Conservation (phyloP, 371 early-diverging fungal species). For the Haplosporangium sp. region DNA sequence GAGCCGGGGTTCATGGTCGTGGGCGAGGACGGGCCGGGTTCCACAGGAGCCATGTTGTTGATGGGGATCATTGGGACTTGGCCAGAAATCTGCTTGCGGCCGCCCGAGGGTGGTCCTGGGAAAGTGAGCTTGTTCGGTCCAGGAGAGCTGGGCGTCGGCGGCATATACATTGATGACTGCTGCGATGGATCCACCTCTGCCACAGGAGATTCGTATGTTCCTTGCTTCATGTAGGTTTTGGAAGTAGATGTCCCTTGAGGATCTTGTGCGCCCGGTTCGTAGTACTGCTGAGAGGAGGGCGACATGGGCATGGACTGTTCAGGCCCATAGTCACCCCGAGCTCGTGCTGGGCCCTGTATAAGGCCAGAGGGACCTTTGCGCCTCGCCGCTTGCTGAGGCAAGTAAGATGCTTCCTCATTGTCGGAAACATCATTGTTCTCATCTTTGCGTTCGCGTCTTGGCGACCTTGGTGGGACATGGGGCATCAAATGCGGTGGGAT, state of each 20-base stretch:
- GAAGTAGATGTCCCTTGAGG: not conserved
- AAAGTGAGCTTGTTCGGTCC: conserved; percentile 19
- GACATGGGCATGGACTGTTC: conserved; percentile 15
- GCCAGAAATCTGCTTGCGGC: conserved; percentile 27
- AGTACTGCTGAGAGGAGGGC: conserved; percentile 6
- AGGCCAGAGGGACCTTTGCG: conserved; percentile 20
- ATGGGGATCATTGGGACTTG: conserved; percentile 23
- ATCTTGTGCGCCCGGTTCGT: conserved; percentile 12
- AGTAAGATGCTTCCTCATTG: conserved; percentile 30
- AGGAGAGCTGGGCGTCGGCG: conserved; percentile 15
- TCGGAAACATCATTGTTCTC: conserved; percentile 28
- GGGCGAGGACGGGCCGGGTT: conserved; percentile 12
- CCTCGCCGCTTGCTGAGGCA: conserved; percentile 15
- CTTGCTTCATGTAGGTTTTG: conserved; percentile 10
- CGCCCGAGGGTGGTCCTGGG: conserved; percentile 7
- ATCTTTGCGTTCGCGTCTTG: conserved; percentile 33
- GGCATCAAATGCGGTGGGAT: conserved; percentile 38
- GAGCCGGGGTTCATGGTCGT: not conserved
- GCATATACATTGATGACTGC: not conserved
- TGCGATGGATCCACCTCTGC: conserved; percentile 2
- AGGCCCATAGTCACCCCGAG: conserved; percentile 18
- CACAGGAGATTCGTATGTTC: not conserved
- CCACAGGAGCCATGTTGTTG: not conserved
- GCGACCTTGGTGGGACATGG: conserved; percentile 27
- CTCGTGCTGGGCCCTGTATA: conserved; percentile 17